Percentiles rank a stretch among this genome's conserved stretches.
Evolutionary conservation across 176 grass and related monocot genomes (phyloP).

Genomic region (Oryza officinalis): DNA sequence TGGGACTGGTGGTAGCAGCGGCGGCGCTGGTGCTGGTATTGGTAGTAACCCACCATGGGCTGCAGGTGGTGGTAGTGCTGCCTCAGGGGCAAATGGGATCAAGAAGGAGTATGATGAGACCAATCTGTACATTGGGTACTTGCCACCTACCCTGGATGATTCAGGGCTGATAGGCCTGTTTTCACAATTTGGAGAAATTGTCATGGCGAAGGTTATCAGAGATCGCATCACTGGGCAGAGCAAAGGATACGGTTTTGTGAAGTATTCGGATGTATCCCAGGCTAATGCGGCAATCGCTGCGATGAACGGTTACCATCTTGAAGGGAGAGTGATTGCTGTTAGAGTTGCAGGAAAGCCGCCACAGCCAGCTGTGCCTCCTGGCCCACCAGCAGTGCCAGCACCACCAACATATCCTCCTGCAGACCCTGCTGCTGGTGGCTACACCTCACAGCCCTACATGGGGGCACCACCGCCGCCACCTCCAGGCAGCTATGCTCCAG

Average conservation of each 20-base stretch:
- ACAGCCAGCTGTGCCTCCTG: slow-evolving; percentile 41
- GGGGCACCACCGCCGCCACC: slow-evolving; percentile 62
- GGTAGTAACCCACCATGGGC: slow-evolving; percentile 65
- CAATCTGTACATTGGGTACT: slow-evolving; percentile 91
- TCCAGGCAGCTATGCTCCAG: slow-evolving; percentile 77
- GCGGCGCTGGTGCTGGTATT: background rate
- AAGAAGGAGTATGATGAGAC: slow-evolving; percentile 90
- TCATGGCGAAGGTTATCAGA: slow-evolving; percentile 97
- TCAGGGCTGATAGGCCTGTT: slow-evolving; percentile 71
- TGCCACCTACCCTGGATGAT: slow-evolving; percentile 88
- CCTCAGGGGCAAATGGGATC: slow-evolving; percentile 44
- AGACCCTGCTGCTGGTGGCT: slow-evolving; percentile 56
- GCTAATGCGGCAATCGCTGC: slow-evolving; percentile 77
- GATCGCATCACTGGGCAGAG: slow-evolving; percentile 77
- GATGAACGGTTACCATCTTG: slow-evolving; percentile 87
- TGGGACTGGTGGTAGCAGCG: slow-evolving; percentile 15
- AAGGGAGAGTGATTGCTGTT: slow-evolving; percentile 85
- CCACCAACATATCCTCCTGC: slow-evolving; percentile 38
- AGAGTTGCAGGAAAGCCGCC: slow-evolving; percentile 86
- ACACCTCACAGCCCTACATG: slow-evolving; percentile 77
- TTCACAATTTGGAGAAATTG: slow-evolving; percentile 84
- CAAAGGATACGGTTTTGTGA: slow-evolving; percentile 97
- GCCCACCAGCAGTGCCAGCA: slow-evolving; percentile 26
- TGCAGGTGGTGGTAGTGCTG: slow-evolving; percentile 24
- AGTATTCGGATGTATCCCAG: slow-evolving; percentile 87